Evolutionary conservation across 768 basidiomycete species (phyloP).

Genomic region (Leccinum subgranulosum): DNA sequence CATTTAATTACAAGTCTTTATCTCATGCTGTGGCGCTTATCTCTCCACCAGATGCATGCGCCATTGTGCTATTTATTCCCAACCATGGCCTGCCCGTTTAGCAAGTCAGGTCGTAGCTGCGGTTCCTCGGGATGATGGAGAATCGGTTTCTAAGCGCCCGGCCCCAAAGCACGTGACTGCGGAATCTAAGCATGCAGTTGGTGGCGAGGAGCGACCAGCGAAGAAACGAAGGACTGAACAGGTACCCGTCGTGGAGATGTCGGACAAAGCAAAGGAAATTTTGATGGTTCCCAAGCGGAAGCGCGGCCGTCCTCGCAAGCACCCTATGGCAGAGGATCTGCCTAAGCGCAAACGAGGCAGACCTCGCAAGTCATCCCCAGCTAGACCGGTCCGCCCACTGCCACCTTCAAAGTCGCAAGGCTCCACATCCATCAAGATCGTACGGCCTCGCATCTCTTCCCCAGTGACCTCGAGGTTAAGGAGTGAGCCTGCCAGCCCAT

Average conservation of each 20-base stretch:
- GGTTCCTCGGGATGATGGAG: constrained; percentile 45
- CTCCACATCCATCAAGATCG: constrained; percentile 9
- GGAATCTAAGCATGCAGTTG: constrained; percentile 53
- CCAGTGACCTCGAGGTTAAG: constrained; percentile 20
- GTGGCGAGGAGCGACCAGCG: constrained; percentile 37
- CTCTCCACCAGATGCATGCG: constrained; percentile 61
- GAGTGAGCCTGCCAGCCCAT: constrained; percentile 23
- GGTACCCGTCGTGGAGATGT: constrained; percentile 28
- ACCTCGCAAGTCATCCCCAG: constrained; percentile 30
- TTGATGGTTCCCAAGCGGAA: constrained; percentile 31
- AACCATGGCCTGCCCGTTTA: constrained; percentile 67
- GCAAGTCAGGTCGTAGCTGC: constrained; percentile 43
- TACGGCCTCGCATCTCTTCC: constrained; percentile 14
- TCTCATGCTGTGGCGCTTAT: constrained; percentile 13
- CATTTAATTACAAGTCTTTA: constrained; percentile 6
- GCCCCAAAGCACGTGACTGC: constrained; percentile 50
- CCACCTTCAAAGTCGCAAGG: constrained; percentile 9
- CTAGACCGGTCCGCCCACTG: constrained; percentile 6
- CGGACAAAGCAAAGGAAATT: constrained; percentile 33
- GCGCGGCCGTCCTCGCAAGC: constrained; percentile 34
- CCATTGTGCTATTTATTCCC: constrained; percentile 73
- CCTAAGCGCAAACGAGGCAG: constrained; percentile 36
- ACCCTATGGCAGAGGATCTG: constrained; percentile 28
- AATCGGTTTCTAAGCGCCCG: constrained; percentile 41
- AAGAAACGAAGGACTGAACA: constrained; percentile 52